Conservation (phyloP, 768 basidiomycete genomes). For the Rubroboletus satanas region DNA sequence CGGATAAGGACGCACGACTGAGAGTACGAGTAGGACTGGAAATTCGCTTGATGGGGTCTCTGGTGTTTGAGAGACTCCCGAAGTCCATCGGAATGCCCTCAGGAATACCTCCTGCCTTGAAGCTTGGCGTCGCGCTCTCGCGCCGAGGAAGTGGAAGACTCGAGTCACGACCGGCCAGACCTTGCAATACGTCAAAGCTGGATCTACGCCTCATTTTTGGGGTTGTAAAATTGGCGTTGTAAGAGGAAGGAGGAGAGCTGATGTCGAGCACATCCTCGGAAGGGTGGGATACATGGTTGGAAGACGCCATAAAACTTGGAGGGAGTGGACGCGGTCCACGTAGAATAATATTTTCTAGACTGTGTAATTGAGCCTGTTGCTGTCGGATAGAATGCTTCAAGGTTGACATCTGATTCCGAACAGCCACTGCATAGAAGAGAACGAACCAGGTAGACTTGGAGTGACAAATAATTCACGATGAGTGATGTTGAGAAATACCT, state of each 20-base stretch:
- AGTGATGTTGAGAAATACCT: constrained; percentile 43
- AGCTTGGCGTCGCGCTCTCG: constrained; percentile 36
- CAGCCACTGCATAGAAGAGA: constrained; percentile 50
- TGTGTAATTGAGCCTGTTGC: constrained; percentile 75
- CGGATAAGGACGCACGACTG: constrained; percentile 57
- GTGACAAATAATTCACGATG: constrained; percentile 22
- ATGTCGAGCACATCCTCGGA: constrained; percentile 36
- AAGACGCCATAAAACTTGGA: constrained; percentile 36
- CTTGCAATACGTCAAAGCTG: constrained; percentile 67
- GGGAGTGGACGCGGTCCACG: constrained; percentile 62
- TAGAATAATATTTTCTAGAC: constrained; percentile 63
- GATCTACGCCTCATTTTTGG: constrained; percentile 57
- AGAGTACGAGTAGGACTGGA: constrained; percentile 75
- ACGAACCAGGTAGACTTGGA: constrained; percentile 24
- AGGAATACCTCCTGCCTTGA: constrained; percentile 53
- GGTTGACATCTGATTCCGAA: constrained; percentile 76
- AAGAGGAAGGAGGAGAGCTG: constrained; percentile 30
- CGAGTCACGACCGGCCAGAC: constrained; percentile 73
- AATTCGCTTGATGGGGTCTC: constrained; percentile 44
- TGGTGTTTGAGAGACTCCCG: constrained; percentile 36
- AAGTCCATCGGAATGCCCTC: constrained; percentile 72
- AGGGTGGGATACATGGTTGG: constrained; percentile 36
- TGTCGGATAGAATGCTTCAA: constrained; percentile 80
- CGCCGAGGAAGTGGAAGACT: constrained; percentile 66
- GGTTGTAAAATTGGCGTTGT: constrained; percentile 34